Conservation (phyloP, 495 filamentous ascomycete species). For the Clohesyomyces aquaticus region DNA sequence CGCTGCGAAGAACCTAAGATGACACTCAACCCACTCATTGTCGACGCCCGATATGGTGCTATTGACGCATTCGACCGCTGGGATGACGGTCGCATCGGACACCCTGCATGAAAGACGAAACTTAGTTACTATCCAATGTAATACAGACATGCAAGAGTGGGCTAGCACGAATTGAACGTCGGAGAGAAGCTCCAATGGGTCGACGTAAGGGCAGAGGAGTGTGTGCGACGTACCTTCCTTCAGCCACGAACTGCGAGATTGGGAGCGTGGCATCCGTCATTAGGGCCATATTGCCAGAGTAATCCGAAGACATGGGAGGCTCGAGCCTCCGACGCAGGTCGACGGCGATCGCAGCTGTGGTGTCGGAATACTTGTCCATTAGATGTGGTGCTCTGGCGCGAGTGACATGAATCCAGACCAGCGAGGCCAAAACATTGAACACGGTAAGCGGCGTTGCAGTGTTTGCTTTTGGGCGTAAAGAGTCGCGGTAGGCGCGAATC, state of each 20-base stretch:
- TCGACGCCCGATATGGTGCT: slow-evolving; percentile 9
- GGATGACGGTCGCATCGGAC: slow-evolving; percentile 15
- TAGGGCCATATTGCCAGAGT: slow-evolving; percentile 24
- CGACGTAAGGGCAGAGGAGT: background rate
- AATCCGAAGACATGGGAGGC: slow-evolving; percentile 2
- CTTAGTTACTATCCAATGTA: background rate
- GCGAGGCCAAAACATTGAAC: slow-evolving; percentile 18
- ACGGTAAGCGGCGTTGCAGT: slow-evolving; percentile 5
- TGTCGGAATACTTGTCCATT: slow-evolving; percentile 1
- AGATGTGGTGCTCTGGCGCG: slow-evolving; percentile 11
- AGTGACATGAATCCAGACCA: slow-evolving; percentile 31
- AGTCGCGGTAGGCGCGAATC: slow-evolving; percentile 19
- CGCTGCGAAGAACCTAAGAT: slow-evolving; percentile 9
- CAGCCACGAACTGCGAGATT: slow-evolving; percentile 4
- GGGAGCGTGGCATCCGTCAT: slow-evolving; percentile 10
- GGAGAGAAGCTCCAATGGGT: background rate
- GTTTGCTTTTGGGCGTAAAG: background rate
- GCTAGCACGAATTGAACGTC: background rate
- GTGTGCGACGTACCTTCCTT: slow-evolving; percentile 11
- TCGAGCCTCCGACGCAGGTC: slow-evolving; percentile 16
- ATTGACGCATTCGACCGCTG: slow-evolving; percentile 5
- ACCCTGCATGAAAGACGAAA: slow-evolving; percentile 10
- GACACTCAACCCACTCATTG: slow-evolving; percentile 16
- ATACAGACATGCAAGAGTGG: background rate
- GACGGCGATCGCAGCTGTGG: slow-evolving; percentile 9